Percentiles rank a stretch among this genome's conserved stretches.
phyloP scores from a whole-genome alignment of 2,329 filamentous ascomycete genomes.

The Pseudogymnoascus sp. region DNA sequence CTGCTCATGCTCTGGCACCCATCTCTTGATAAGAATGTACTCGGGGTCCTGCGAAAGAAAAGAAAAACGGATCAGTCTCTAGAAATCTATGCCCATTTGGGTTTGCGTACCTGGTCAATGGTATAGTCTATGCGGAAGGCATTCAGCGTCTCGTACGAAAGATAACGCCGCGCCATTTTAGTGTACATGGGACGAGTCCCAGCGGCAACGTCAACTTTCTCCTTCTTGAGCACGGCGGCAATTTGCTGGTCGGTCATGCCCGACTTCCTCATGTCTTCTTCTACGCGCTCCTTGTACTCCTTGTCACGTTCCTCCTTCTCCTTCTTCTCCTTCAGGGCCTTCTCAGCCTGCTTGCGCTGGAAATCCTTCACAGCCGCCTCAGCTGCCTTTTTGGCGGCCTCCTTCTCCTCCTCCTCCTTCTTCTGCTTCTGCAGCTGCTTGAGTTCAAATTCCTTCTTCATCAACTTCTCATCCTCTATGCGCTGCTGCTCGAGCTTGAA shows the following conservation, averaged over 20 bases:
- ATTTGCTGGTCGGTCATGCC: constrained; percentile 53
- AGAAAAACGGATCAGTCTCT: constrained; percentile 13
- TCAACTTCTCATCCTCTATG: constrained; percentile 41
- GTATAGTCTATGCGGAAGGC: constrained; percentile 50
- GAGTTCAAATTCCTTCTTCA: constrained; percentile 45
- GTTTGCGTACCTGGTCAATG: constrained; percentile 40
- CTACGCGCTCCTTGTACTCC: constrained; percentile 40
- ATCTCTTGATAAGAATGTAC: constrained; percentile 65
- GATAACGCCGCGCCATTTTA: constrained; percentile 52
- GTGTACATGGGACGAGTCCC: constrained; percentile 48
- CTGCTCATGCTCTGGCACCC: constrained; percentile 64
- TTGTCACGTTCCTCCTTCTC: constrained; percentile 27
- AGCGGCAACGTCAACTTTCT: constrained; percentile 36
- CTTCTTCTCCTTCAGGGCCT: constrained; percentile 29
- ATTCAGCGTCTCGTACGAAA: constrained; percentile 54
- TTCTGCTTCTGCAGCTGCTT: constrained; percentile 40
- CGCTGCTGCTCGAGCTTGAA: constrained; percentile 37
- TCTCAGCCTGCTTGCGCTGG: constrained; percentile 27
- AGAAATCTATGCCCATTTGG: not conserved
- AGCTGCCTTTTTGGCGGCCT: constrained; percentile 42
- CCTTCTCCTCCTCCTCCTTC: constrained; percentile 37
- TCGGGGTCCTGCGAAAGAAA: constrained; percentile 49
- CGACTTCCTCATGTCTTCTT: constrained; percentile 49
- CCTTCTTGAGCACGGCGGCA: constrained; percentile 49
- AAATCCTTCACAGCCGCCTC: constrained; percentile 47